Conservation (phyloP, 2,329 filamentous ascomycete species). For the Sarocladiaceae sp. region DNA sequence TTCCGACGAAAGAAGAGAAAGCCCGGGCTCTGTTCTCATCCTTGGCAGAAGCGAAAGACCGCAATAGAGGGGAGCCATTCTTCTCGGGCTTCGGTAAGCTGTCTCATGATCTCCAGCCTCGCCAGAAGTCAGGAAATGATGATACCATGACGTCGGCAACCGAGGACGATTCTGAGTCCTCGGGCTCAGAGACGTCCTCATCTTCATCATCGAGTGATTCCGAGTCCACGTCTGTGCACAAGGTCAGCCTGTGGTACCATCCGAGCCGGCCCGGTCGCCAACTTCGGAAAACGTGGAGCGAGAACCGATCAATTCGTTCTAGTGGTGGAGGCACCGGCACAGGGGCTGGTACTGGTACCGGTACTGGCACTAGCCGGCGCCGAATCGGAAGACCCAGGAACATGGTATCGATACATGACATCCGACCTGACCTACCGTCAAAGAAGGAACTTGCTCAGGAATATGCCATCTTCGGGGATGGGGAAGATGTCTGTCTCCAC, state of each 20-base stretch:
- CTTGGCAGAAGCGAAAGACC: constrained; percentile 41
- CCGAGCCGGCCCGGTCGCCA: constrained; percentile 46
- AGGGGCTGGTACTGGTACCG: constrained; percentile 42
- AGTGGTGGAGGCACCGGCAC: constrained; percentile 58
- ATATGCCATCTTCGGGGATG: constrained; percentile 81
- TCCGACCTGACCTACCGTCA: constrained; percentile 70
- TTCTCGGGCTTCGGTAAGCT: constrained; percentile 56
- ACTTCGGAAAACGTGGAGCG: constrained; percentile 52
- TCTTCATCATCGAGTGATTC: constrained; percentile 55
- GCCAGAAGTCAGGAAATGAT: constrained; percentile 41
- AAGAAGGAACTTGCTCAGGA: constrained; percentile 71
- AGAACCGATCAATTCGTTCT: constrained; percentile 53
- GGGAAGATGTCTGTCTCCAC: constrained; percentile 74
- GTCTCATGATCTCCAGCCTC: constrained; percentile 45
- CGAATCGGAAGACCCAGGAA: constrained; percentile 55
- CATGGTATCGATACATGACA: constrained; percentile 67
- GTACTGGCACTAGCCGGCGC: constrained; percentile 48
- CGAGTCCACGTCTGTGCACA: constrained; percentile 59
- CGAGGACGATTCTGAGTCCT: constrained; percentile 47
- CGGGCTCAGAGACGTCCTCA: constrained; percentile 42
- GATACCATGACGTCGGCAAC: constrained; percentile 40
- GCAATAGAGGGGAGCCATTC: constrained; percentile 48
- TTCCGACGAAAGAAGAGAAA: constrained; percentile 63
- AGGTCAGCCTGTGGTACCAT: constrained; percentile 50
- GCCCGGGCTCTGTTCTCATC: constrained; percentile 46